Conservation (phyloP, 495 filamentous ascomycete genomes). For the Trichoderma orchidacearum region DNA sequence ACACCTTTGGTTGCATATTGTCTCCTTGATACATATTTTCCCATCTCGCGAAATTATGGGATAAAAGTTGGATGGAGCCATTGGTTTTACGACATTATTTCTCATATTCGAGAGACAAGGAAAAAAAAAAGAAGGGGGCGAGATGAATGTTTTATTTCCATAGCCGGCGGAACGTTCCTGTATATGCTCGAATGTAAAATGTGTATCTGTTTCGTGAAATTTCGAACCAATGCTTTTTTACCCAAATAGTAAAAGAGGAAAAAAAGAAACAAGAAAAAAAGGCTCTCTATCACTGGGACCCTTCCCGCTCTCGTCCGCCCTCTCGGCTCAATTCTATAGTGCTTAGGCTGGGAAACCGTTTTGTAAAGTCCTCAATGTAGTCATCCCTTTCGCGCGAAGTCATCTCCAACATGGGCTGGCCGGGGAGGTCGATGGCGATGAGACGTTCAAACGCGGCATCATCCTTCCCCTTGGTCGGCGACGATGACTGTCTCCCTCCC, state of each 20-base stretch:
- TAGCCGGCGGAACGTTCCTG: not conserved
- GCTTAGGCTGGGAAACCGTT: constrained; percentile 66
- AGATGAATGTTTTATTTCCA: not conserved
- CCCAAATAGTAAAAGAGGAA: not conserved
- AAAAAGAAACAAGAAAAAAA: not conserved
- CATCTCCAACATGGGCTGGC: constrained; percentile 30
- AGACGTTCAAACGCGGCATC: constrained; percentile 14
- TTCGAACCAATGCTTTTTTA: not conserved
- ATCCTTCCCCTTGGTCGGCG: constrained; percentile 18
- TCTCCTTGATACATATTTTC: not conserved
- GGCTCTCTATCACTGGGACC: not conserved
- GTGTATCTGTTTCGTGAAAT: not conserved
- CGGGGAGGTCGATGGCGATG: constrained; percentile 25
- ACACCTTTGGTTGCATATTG: not conserved
- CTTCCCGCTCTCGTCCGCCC: not conserved
- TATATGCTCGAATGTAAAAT: not conserved
- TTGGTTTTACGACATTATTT: too few species aligned
- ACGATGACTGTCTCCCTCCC: constrained; percentile 9
- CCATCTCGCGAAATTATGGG: not conserved
- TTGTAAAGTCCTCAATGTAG: constrained; percentile 53
- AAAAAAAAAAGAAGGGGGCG: not conserved
- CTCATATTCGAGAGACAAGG: too few species aligned
- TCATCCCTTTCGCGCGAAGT: constrained; percentile 35
- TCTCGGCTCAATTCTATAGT: constrained; percentile 40
- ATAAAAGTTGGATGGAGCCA: not conserved